Conservation (phyloP, 2,329 filamentous ascomycete species). For the Xylaria sp. region DNA sequence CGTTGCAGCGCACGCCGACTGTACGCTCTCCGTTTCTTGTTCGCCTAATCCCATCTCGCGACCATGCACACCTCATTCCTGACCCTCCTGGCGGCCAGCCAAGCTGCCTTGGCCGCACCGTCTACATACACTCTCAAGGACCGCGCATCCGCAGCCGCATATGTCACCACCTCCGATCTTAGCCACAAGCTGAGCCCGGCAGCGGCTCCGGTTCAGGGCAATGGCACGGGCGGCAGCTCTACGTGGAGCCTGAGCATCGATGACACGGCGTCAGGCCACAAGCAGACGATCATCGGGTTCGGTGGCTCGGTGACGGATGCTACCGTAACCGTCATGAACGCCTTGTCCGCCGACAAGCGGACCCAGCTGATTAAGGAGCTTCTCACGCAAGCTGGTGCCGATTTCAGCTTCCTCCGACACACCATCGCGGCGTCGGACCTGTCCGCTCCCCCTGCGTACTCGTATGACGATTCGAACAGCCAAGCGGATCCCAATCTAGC, state of each 20-base stretch:
- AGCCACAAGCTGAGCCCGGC: constrained; percentile 51
- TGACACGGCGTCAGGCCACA: constrained; percentile 52
- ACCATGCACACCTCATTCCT: constrained; percentile 38
- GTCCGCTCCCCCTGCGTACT: constrained; percentile 53
- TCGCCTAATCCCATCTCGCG: neutral
- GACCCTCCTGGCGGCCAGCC: constrained; percentile 36
- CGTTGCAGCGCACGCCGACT: neutral
- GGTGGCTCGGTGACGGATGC: constrained; percentile 57
- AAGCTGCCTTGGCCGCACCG: constrained; percentile 32
- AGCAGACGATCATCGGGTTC: constrained; percentile 55
- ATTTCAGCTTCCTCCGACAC: constrained; percentile 55
- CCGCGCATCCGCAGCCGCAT: constrained; percentile 45
- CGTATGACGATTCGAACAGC: constrained; percentile 53
- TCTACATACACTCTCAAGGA: constrained; percentile 24
- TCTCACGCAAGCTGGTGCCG: constrained; percentile 52
- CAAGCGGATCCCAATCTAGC: constrained; percentile 47
- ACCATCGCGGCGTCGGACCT: constrained; percentile 55
- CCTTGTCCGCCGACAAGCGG: constrained; percentile 47
- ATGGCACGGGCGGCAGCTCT: constrained; percentile 48
- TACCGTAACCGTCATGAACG: constrained; percentile 53
- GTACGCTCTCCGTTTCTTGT: neutral
- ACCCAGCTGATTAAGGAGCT: constrained; percentile 51
- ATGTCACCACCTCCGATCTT: constrained; percentile 52
- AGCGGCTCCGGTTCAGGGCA: constrained; percentile 50
- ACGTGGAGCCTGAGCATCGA: constrained; percentile 54